phyloP scores from a whole-genome alignment of 2,329 filamentous ascomycete genomes.

The Cladosporium sp. region DNA sequence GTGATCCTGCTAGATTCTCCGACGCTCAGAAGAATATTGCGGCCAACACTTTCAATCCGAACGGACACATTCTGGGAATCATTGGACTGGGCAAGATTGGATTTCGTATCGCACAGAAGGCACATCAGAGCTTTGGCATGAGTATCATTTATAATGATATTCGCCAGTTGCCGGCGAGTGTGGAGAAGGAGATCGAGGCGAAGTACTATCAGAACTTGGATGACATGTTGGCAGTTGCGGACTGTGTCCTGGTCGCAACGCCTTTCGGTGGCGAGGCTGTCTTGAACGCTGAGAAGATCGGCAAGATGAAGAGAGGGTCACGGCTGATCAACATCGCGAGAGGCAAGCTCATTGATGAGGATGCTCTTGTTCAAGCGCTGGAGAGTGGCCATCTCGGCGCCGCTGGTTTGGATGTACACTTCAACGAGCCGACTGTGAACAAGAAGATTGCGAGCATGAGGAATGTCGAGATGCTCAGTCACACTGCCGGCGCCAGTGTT shows the following conservation, averaged over 20 bases:
- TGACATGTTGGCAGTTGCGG: constrained; percentile 48
- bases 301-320: constrained; percentile 50
- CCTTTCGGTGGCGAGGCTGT: constrained; percentile 50
- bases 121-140: constrained; percentile 60
- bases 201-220: constrained; percentile 50
- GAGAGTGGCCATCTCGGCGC: constrained; percentile 48
- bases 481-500: constrained; percentile 37
- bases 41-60: constrained; percentile 41
- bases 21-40: constrained; percentile 56
- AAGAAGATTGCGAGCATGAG: constrained; percentile 38
- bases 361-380: constrained; percentile 57
- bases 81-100: constrained; percentile 61
- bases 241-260: constrained; percentile 61
- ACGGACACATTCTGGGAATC: constrained; percentile 56
- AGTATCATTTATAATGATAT: constrained; percentile 61
- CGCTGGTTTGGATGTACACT: constrained; percentile 62
- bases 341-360: constrained; percentile 62
- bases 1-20: constrained; percentile 45
- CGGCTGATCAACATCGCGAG: constrained; percentile 64
- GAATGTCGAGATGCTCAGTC: constrained; percentile 37
- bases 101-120: constrained; percentile 54
- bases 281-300: constrained; percentile 47
- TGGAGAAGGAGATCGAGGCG: constrained; percentile 49
- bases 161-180: constrained; percentile 42
- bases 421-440: constrained; percentile 55